These are phyloP conservation scores for Cercospora sojina DNA, from an alignment of 2,329 filamentous ascomycete species.

Conservation along the genomic window DNA sequence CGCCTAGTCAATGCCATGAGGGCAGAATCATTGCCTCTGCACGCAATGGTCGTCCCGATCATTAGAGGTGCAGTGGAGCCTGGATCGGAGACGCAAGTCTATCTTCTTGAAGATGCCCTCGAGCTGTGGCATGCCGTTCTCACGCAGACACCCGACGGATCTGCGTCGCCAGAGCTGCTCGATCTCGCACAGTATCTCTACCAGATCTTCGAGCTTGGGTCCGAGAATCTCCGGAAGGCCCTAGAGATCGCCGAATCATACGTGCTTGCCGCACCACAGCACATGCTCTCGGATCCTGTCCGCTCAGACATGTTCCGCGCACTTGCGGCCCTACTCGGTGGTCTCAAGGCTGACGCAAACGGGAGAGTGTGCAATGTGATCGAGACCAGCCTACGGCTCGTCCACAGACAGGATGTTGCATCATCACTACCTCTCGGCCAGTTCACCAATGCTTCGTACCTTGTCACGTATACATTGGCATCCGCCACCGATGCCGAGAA, in stretches of 20 bases:
- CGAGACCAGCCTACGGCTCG: slow-evolving; percentile 47
- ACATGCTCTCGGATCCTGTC: slow-evolving; percentile 47
- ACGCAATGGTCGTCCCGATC: slow-evolving; percentile 76
- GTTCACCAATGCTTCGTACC: slow-evolving; percentile 18
- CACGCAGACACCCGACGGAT: slow-evolving; percentile 51
- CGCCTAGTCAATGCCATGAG: slow-evolving; percentile 86
- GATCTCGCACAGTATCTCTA: slow-evolving; percentile 47
- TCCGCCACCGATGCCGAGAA: slow-evolving; percentile 18
- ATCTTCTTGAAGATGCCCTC: slow-evolving; percentile 86
- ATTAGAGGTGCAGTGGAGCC: slow-evolving; percentile 77
- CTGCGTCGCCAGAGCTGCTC: slow-evolving; percentile 46
- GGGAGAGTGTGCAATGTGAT: slow-evolving; percentile 48
- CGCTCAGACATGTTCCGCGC: slow-evolving; percentile 42
- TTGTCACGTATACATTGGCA: slow-evolving; percentile 22
- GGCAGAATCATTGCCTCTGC: slow-evolving; percentile 72
- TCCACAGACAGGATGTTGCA: slow-evolving; percentile 40
- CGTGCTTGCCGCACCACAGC: slow-evolving; percentile 47
- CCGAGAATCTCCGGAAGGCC: slow-evolving; percentile 49
- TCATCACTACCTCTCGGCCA: slow-evolving; percentile 18
- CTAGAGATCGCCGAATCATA: slow-evolving; percentile 53
- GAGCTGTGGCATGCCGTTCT: slow-evolving; percentile 84
- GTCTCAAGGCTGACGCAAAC: slow-evolving; percentile 50
- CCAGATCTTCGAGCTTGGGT: slow-evolving; percentile 50
- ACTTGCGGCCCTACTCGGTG: slow-evolving; percentile 45
- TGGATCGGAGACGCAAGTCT: slow-evolving; percentile 69